Base-by-base conservation (phyloP, 495 filamentous ascomycete species). In the Xylaria scruposa region DNA sequence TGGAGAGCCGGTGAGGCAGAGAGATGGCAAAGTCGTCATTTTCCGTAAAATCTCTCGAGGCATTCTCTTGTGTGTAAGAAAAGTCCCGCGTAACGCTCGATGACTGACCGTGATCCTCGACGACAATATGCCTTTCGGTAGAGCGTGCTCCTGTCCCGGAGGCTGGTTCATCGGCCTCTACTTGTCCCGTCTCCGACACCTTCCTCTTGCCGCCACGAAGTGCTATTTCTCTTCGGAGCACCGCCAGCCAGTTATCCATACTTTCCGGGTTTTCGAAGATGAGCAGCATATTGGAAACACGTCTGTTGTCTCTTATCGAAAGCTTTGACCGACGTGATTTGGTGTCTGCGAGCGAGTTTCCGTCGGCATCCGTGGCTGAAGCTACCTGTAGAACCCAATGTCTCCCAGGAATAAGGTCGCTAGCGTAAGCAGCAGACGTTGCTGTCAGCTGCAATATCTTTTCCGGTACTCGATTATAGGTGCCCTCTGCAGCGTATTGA, bases 381-480 rank as follows among this genome's bases (percentile, higher is more conserved):
- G 92, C 93, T 17, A 98, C 88, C 75, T 98, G 96, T 63, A 99
- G 77, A 2, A 99, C 96, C 89, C 91, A 97, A 74, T 95, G 96
- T 72, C 91, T 91, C 31, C 96, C 96, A 0, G 95, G 94, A 72
- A 99, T 96, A 3, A 92, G 88, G 81, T 99, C 96, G 74, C 91
- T 97, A 0, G 92, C 96, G 83, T 97, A 99, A 24, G 96, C 96
- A 15, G 94, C 94, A 7, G 96, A 97, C 21, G 93, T 89, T 70
- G 91, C 91, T 1, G 92, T 92, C 33, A 99, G 83, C 46, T 92
- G 91, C 74, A 98, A 83, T 75, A 96, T 88, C 81, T 92, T 95
- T 81, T 99, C 96, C 0, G 96, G 96, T 0, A 94, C 76, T 59
- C 96, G 86, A 77, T 97, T 91, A 77, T 90, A 90, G 47, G 89